Base-by-base conservation (phyloP, 139 green algal genomes). In the Desmodesmus armatus region DNA sequence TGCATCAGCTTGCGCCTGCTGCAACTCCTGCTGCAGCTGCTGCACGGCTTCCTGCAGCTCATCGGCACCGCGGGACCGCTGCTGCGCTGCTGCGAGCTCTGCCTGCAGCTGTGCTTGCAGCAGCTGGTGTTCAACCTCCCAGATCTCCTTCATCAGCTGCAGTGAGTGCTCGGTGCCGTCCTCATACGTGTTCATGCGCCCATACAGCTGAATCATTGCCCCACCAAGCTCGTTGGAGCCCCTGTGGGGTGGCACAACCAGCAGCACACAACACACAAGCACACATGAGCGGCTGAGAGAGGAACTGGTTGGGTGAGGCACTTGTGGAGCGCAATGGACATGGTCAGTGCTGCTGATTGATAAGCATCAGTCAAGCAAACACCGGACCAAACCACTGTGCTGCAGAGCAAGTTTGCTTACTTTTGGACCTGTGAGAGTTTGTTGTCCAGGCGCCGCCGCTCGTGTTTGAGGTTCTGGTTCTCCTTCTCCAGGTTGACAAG, bases 401-500 rank as follows among this genome's bases (percentile, higher is more conserved):
- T n/a, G n/a, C n/a, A n/a, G n/a, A n/a, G n/a, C n/a, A n/a, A n/a
- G n/a, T 63, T 33, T 13, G 17, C 79, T 44, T 66, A 73, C 84
- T 51, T 82, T 55, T 90, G 81, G 9, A 85, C 66, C 5, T 77
- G 49, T 29, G 70, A 77, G 73, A 92, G 53, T 27, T 84, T 80
- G 83, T 89, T 74, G 41, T 92, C 85, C 86, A 94, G 65, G 31
- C 77, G 84, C 37, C 81, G 83, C 55, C 92, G 78, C 87, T 96
- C 90, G 0, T 63, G 55, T 80, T 91, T 53, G 37, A 93, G 86
- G 17, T 86, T 82, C 39, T 77, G 31, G 31, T 81, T 81, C 19
- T 91, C 62, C 70, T 84, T 84, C 17, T 63, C 47, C 27, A 85
- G 85, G n/a, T 44, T 77, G 9, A 89, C 87, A 33, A 95, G 84